Conservation (phyloP, 768 basidiomycete species). For the Lactarius hatsudake region DNA sequence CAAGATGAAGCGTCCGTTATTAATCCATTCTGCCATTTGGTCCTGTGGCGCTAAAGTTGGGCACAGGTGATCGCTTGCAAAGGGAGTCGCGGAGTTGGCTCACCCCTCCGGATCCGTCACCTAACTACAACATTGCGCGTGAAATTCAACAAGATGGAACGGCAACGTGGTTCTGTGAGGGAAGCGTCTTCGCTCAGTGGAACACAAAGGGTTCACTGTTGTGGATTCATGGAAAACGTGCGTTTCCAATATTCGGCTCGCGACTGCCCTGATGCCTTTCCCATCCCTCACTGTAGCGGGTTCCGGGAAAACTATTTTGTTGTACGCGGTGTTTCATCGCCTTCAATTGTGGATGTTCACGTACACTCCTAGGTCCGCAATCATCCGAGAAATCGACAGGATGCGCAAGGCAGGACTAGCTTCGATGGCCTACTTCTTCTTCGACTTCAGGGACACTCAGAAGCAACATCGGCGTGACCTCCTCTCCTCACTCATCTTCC, state of each 20-base stretch:
- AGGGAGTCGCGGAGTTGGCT: background rate
- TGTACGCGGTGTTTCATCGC: background rate
- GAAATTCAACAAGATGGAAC: background rate
- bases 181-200: background rate
- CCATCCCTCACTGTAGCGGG: background rate
- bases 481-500: conserved; percentile 1
- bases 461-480: background rate
- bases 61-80: conserved; percentile 2
- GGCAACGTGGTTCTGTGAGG: background rate
- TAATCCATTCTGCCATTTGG: background rate
- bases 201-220: background rate
- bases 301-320: conserved; percentile 6
- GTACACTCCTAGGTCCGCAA: background rate
- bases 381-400: background rate
- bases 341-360: background rate
- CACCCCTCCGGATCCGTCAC: conserved; percentile 11
- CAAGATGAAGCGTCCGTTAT: background rate
- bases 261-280: background rate
- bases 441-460: conserved; percentile 4
- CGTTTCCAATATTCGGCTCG: background rate
- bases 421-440: conserved; percentile 9
- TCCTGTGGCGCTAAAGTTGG: background rate
- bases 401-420: background rate
- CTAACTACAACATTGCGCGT: background rate
- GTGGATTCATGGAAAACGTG: conserved; percentile 16